These are phyloP conservation scores for Atkinsonella texensis DNA, from an alignment of 2,329 filamentous ascomycete species.

Conservation along the genomic window DNA sequence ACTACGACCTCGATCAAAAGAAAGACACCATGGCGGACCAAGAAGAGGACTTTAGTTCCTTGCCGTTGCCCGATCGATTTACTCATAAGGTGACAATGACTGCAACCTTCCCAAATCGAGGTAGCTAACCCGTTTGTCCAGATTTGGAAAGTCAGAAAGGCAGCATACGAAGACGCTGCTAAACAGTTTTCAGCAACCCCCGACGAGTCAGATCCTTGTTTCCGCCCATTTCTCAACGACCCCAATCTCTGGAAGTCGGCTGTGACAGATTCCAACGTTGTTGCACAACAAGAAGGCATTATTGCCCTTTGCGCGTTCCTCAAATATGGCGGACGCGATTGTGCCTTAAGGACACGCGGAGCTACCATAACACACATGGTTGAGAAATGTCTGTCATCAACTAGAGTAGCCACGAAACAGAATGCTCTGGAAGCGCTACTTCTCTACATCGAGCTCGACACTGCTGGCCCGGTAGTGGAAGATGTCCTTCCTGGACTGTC, in stretches of 20 bases:
- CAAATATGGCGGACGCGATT: constrained; percentile 75
- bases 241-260: constrained; percentile 82
- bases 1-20: constrained; percentile 9
- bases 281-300: constrained; percentile 88
- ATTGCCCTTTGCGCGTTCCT: constrained; percentile 82
- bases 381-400: constrained; percentile 84
- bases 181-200: constrained; percentile 77
- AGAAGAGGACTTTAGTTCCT: constrained; percentile 71
- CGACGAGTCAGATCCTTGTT: constrained; percentile 74
- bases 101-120: not conserved
- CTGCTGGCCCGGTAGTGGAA: constrained; percentile 74
- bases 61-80: constrained; percentile 71
- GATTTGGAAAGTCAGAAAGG: constrained; percentile 96
- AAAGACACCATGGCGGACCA: constrained; percentile 56
- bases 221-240: constrained; percentile 79
- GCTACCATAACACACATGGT: constrained; percentile 67
- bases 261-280: constrained; percentile 89
- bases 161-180: constrained; percentile 82
- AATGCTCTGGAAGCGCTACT: constrained; percentile 77
- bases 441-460: constrained; percentile 82
- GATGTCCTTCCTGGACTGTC: constrained; percentile 73
- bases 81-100: constrained; percentile 55
- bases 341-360: constrained; percentile 64
- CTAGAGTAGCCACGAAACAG: constrained; percentile 77
- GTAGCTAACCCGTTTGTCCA: constrained; percentile 19